Conservation (phyloP, 2,329 filamentous ascomycete species). For the Colletotrichum australisinense region DNA sequence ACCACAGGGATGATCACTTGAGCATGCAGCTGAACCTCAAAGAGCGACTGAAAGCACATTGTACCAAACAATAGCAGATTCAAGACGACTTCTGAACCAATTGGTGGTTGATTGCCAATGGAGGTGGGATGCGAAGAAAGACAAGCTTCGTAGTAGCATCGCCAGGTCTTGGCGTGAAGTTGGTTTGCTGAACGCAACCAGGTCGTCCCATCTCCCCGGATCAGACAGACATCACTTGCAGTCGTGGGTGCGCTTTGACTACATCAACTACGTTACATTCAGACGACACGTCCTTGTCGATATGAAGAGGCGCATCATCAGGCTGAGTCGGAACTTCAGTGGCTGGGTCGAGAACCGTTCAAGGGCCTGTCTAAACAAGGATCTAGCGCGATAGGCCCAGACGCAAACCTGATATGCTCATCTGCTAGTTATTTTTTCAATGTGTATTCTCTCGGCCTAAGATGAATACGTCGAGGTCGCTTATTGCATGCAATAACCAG, state of each 20-base stretch:
- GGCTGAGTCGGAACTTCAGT: neutral
- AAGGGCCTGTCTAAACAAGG: neutral
- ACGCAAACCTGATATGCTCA: neutral
- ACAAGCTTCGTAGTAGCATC: neutral
- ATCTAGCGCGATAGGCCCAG: neutral
- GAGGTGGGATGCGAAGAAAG: neutral
- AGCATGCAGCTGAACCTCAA: no score
- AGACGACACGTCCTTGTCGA: neutral
- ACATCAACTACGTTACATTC: neutral
- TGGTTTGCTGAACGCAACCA: neutral
- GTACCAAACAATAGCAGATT: no score
- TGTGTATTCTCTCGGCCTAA: no score
- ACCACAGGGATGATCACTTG: no score
- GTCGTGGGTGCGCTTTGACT: neutral
- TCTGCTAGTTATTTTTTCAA: neutral
- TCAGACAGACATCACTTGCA: neutral
- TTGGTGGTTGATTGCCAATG: neutral
- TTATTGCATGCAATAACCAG: neutral
- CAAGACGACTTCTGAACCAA: neutral
- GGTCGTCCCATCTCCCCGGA: neutral
- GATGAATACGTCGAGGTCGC: neutral
- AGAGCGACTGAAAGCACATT: no score
- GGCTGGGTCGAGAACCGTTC: neutral
- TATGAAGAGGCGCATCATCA: neutral
- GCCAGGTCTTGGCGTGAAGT: neutral